Evolutionary conservation across 495 filamentous ascomycete species (phyloP).

Genomic region (Extremus antarcticus): DNA sequence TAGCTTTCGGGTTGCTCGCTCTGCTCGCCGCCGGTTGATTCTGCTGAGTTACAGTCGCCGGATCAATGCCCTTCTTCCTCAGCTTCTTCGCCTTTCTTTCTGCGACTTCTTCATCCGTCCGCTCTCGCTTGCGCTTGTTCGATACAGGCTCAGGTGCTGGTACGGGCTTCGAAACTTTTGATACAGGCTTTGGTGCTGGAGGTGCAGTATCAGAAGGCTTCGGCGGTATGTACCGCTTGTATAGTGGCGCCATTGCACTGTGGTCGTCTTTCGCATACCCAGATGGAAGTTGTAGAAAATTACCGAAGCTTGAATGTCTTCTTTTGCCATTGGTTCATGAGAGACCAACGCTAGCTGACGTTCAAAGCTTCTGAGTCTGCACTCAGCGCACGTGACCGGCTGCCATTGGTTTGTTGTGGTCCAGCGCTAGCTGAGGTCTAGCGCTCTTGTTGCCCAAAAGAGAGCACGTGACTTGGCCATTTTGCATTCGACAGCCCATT

Average conservation of each 20-base stretch:
- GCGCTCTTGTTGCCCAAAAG: too few relatives aligned
- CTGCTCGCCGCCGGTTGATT: background rate
- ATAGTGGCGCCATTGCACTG: slow-evolving; percentile 32
- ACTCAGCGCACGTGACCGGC: too few relatives aligned
- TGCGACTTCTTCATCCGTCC: slow-evolving; percentile 12
- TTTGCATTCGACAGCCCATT: too few relatives aligned
- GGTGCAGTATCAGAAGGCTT: slow-evolving; percentile 16
- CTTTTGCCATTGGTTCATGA: too few relatives aligned
- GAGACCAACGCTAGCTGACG: too few relatives aligned
- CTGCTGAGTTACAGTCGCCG: background rate
- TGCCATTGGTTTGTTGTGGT: too few relatives aligned
- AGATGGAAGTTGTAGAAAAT: background rate
- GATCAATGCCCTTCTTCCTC: slow-evolving; percentile 16
- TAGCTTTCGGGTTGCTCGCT: background rate
- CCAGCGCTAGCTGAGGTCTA: too few relatives aligned
- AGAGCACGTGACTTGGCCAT: too few relatives aligned
- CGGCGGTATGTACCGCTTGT: slow-evolving; percentile 42
- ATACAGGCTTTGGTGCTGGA: background rate
- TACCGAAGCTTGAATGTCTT: too few relatives aligned
- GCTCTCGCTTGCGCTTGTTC: slow-evolving; percentile 19
- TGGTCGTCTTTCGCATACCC: background rate
- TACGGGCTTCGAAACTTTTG: background rate
- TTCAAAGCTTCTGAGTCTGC: too few relatives aligned
- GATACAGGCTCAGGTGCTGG: background rate
- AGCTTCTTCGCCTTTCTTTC: slow-evolving; percentile 22